Base-by-base conservation (phyloP, 1,139 yeast genomes). In the Saccharomyces hybrid region DNA sequence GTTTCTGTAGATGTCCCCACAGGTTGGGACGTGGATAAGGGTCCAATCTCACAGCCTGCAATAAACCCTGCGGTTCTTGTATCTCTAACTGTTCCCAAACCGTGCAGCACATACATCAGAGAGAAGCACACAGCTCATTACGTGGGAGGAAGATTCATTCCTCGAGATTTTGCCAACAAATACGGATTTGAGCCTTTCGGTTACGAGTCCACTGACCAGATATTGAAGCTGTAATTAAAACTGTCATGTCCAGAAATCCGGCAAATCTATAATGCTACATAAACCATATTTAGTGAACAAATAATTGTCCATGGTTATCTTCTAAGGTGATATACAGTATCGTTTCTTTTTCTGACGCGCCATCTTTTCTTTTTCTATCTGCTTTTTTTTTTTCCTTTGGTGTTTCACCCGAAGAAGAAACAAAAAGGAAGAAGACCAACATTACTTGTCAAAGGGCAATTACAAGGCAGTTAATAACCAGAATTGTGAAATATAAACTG, bases 1-100 rank as follows among this genome's bases (percentile, higher is more conserved):
- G 81, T 88, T 0, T 82, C 96, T 0, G 88, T 93, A 1, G 99
- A 93, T 67, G 83, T 91, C 46, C 99, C 99, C 0, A 86, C 96
- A 0, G 96, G 97, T 0, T 93, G 99, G 99, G 95, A 90, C 67
- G 98, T 93, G 5, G 96, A 93, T 65, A 66, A 77, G 4, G 99
- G 99, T 0, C 96, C 95, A 0, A 63, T 69, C 0, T 67, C 70
- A 0, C 78, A 77, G 29, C 77, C 79, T 3, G 64, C 72, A 16
- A 65, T 76, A 28, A 70, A 70, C 9, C 96, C 99, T 0, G 71
- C 78, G 5, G 82, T 83, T 62, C 75, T 93, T 54, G 82, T 93
- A 7, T 87, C 96, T 52, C 74, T 93, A 54, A 91, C 98, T 0
- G 97, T 97, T 0, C 99, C 99, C 4, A 93, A 93, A 67, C 95